A percentile compares a stretch with the other conserved stretches of the same genome.
phyloP scores from a whole-genome alignment of 257 asterid species.

The Nicotiana tabacum region DNA sequence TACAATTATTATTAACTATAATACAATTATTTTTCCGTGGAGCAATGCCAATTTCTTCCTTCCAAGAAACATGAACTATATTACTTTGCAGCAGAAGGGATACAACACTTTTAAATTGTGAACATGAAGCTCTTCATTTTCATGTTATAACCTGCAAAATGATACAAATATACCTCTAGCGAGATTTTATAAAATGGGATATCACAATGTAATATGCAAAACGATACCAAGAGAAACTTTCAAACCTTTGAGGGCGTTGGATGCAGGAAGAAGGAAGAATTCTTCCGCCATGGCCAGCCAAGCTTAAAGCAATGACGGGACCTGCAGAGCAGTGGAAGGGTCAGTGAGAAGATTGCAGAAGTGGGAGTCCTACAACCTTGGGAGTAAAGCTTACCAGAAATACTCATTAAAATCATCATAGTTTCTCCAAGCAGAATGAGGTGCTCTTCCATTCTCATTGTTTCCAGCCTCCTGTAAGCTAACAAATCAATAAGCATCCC shows the following conservation, averaged over 20 bases:
- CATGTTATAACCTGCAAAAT: neutral
- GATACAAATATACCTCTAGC: neutral
- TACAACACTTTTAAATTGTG: neutral
- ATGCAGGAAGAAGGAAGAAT: constrained; percentile 59
- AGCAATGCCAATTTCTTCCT: neutral
- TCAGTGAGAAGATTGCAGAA: neutral
- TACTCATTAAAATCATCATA: constrained; percentile 96
- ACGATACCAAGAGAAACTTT: neutral
- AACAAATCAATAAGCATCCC: constrained; percentile 11
- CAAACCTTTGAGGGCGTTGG: constrained; percentile 87
- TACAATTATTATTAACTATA: neutral
- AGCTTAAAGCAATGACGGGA: constrained; percentile 88
- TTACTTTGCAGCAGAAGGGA: neutral
- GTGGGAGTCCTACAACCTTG: neutral
- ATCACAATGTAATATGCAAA: neutral
- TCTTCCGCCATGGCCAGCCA: constrained; percentile 93
- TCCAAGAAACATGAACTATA: neutral
- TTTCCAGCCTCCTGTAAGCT: constrained; percentile 78
- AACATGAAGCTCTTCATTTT: constrained; percentile 3
- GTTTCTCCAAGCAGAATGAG: constrained; percentile 99
- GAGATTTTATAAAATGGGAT: neutral
- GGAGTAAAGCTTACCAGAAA: constrained; percentile 63
- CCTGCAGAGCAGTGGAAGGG: constrained; percentile 36
- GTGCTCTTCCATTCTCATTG: constrained; percentile 88
- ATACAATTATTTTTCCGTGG: too few species aligned